phyloP scores from a whole-genome alignment of 176 grass and related monocot species.

The Lolium perenne region DNA sequence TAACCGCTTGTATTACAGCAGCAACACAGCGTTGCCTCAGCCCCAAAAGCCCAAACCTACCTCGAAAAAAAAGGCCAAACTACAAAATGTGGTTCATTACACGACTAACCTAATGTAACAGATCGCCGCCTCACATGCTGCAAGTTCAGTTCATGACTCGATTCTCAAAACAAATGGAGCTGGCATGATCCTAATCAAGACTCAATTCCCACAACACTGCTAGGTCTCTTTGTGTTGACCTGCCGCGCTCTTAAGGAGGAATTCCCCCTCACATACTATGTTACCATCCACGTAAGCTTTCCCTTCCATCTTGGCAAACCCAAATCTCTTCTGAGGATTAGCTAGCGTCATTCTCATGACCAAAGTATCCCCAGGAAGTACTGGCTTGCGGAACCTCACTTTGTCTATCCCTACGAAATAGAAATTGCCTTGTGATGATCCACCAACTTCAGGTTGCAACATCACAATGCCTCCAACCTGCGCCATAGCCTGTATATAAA shows the following conservation, averaged over 20 bases:
- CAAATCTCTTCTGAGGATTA: slow-evolving; percentile 81
- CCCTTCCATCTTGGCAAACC: slow-evolving; percentile 90
- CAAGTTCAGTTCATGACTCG: neutral
- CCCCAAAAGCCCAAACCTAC: neutral
- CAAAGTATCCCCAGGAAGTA: slow-evolving; percentile 84
- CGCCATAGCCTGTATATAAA: slow-evolving; percentile 56
- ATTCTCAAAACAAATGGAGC: slow-evolving; percentile 9
- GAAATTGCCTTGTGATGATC: slow-evolving; percentile 86
- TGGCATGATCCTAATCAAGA: neutral
- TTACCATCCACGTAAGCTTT: slow-evolving; percentile 90
- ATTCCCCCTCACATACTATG: slow-evolving; percentile 86
- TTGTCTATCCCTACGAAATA: slow-evolving; percentile 82
- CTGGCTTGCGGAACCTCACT: slow-evolving; percentile 88
- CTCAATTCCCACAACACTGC: neutral
- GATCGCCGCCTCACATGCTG: neutral
- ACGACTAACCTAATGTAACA: neutral
- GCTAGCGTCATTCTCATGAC: slow-evolving; percentile 89
- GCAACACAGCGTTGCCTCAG: neutral
- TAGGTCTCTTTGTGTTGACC: slow-evolving; percentile 17
- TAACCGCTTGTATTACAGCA: neutral
- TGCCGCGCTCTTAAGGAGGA: slow-evolving; percentile 62
- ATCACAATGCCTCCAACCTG: slow-evolving; percentile 89
- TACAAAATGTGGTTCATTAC: neutral
- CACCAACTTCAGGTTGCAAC: slow-evolving; percentile 89
- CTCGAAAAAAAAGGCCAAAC: neutral